Conservation (phyloP, 495 filamentous ascomycete species). For the Margaritispora aquatica region DNA sequence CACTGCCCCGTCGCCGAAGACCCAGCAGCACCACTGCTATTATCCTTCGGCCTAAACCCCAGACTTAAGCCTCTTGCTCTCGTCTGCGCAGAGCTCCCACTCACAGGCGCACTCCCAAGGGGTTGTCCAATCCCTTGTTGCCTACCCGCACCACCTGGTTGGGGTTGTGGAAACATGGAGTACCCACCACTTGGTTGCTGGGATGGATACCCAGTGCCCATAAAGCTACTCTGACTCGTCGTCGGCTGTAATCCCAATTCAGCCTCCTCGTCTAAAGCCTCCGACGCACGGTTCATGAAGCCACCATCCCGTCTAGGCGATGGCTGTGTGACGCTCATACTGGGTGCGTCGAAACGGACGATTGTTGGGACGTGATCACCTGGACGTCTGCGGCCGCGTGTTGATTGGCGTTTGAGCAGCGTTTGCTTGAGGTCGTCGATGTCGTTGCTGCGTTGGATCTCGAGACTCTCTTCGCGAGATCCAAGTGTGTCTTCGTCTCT, state of each 20-base stretch:
- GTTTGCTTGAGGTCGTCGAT: slow-evolving; percentile 31
- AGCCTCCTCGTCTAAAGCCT: slow-evolving; percentile 16
- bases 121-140: background rate
- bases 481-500: slow-evolving; percentile 11
- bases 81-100: background rate
- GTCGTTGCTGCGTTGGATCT: slow-evolving; percentile 21
- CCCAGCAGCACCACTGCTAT: background rate
- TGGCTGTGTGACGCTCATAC: slow-evolving; percentile 8
- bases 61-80: slow-evolving; percentile 4
- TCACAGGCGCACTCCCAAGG: background rate
- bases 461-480: slow-evolving; percentile 11
- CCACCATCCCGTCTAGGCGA: slow-evolving; percentile 1
- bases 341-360: background rate
- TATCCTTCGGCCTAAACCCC: slow-evolving; percentile 10
- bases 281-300: background rate
- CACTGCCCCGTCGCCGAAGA: background rate
- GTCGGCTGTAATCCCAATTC: slow-evolving; percentile 14
- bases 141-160: background rate
- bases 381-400: slow-evolving; percentile 30
- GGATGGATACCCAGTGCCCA: background rate
- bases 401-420: slow-evolving; percentile 32
- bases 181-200: background rate
- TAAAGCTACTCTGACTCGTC: background rate
- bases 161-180: slow-evolving; percentile 2
- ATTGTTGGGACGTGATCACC: slow-evolving; percentile 13